phyloP scores from a whole-genome alignment of 331 rosid genomes.

The Acacia pycnantha region DNA sequence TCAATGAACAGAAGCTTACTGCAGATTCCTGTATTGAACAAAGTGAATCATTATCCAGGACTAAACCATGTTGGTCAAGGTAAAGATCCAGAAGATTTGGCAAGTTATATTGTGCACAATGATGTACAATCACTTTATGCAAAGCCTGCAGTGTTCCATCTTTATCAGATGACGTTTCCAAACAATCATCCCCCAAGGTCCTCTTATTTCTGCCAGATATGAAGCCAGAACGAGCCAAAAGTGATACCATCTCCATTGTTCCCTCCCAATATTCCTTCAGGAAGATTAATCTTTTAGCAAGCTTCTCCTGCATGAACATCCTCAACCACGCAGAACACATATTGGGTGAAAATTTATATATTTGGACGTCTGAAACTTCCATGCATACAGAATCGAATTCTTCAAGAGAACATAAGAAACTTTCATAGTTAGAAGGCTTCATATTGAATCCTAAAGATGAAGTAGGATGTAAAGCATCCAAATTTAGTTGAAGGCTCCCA shows the following conservation, averaged over 20 bases:
- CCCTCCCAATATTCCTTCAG: slow-evolving; percentile 91
- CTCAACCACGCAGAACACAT: slow-evolving; percentile 74
- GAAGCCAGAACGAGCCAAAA: slow-evolving; percentile 83
- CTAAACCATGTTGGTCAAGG: slow-evolving; percentile 75
- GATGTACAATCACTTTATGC: slow-evolving; percentile 66
- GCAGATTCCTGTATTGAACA: slow-evolving; percentile 69
- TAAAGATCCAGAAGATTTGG: slow-evolving; percentile 89
- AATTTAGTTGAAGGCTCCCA: slow-evolving; percentile 83
- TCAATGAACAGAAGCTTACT: slow-evolving; percentile 59
- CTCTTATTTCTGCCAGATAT: slow-evolving; percentile 41
- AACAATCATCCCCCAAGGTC: slow-evolving; percentile 42
- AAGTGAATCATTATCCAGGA: slow-evolving; percentile 60
- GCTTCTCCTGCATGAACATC: slow-evolving; percentile 76
- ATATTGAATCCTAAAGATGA: slow-evolving; percentile 50
- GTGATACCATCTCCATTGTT: slow-evolving; percentile 62
- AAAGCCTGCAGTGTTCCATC: slow-evolving; percentile 59
- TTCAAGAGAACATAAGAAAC: slow-evolving; percentile 69
- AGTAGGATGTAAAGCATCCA: slow-evolving; percentile 66
- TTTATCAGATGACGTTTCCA: slow-evolving; percentile 43
- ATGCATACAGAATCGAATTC: slow-evolving; percentile 77
- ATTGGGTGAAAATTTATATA: slow-evolving; percentile 58
- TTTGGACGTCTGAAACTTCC: slow-evolving; percentile 67
- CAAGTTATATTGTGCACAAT: slow-evolving; percentile 71
- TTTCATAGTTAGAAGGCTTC: slow-evolving; percentile 59
- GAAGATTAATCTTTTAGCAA: slow-evolving; percentile 72